Base-by-base conservation (phyloP, 768 basidiomycete species). In the Neoboletus subvelutipes region DNA sequence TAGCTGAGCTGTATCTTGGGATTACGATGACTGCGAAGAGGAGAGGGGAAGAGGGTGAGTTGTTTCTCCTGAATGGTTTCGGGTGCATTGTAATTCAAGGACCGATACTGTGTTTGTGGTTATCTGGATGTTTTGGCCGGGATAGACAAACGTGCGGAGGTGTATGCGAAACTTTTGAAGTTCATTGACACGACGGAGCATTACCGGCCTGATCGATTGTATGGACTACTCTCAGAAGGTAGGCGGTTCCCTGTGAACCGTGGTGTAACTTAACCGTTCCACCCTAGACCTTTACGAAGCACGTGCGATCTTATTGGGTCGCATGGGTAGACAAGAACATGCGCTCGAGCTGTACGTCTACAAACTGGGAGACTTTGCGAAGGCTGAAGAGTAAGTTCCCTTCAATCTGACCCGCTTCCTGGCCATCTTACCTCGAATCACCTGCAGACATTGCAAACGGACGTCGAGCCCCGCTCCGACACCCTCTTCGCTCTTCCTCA, bases 301-400 rank as follows among this genome's bases (percentile, higher is more conserved):
- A 17, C 86, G 94, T 41, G 97, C 97, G 0, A 86, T 98, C 56
- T 80, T 99, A 8, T 77, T 98, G 11, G 97, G 97, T 11, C 82
- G 90, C 45, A 79, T 98, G 58, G 93, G 90, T 2, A 85, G 92
- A 52, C 96, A 98, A 59, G 93, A 97, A 59, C 92, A 88, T 58
- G 94, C 96, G 1, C 81, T 98, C n/a, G 92, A 95, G 67, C 81
- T 96, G 15, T 99, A 98, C 69, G 94, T 95, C 7, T 89, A 98
- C 67, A 84, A 86, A 36, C 77, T 98, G 33, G 81, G 86, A 39
- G 89, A 95, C 66, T 93, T 88, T 69, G 58, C 73, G 28, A 93
- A 93, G 59, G 97, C 97, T 0, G 97, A 98, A 76, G 85, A 90
- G 92, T 95, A 64, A 60, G 87, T 69, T 20, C 6, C n/a, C 37